These are phyloP conservation scores for Thielaviopsis punctulata DNA, from an alignment of 2,329 filamentous ascomycete genomes.

Conservation along the genomic window DNA sequence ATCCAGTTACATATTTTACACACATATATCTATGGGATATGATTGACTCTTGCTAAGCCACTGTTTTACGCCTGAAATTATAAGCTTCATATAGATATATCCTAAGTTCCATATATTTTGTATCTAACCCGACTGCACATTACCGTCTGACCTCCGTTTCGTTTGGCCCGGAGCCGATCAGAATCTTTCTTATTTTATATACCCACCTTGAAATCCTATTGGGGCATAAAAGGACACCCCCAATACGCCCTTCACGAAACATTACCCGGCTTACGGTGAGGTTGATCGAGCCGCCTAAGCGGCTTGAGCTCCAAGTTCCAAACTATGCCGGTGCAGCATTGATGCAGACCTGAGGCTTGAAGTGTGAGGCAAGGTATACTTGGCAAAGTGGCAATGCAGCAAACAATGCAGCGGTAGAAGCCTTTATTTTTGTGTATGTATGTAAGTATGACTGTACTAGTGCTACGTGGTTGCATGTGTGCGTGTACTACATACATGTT, in stretches of 20 bases:
- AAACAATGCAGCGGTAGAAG: not conserved
- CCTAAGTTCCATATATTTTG: not conserved
- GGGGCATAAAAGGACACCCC: not conserved
- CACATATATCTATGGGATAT: too few relatives aligned
- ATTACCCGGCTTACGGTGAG: not conserved
- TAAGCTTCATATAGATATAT: too few relatives aligned
- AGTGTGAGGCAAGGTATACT: not conserved
- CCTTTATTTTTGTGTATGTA: too few relatives aligned
- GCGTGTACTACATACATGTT: too few relatives aligned
- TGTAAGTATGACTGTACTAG: too few relatives aligned
- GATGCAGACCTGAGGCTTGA: not conserved
- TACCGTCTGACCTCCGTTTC: not conserved
- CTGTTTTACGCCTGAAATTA: too few relatives aligned
- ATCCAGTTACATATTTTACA: too few relatives aligned
- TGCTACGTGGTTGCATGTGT: too few relatives aligned
- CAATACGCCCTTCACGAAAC: not conserved
- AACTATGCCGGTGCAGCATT: not conserved
- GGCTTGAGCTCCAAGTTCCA: not conserved
- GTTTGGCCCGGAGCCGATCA: not conserved
- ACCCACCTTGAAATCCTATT: not conserved
- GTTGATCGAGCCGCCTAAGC: not conserved
- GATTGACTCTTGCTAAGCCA: too few relatives aligned
- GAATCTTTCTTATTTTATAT: not conserved
- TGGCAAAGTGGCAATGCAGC: not conserved
- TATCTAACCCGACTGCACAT: not conserved